Evolutionary conservation across 2,329 filamentous ascomycete species (phyloP), one percentile per base, ranked within the genome.

Genomic region (Ceratocystis ficicola): DNA sequence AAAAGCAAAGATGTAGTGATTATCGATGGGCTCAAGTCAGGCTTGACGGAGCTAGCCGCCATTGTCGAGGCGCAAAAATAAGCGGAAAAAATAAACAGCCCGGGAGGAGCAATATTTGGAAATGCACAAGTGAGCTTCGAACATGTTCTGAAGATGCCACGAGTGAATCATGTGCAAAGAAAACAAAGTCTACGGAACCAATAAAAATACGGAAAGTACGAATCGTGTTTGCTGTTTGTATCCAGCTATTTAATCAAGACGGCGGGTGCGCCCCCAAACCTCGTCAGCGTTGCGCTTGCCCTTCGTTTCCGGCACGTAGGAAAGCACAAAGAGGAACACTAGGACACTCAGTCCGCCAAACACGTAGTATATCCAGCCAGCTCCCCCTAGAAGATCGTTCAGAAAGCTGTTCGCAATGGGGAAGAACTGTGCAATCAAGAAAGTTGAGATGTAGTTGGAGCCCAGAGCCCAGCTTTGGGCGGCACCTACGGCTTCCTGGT

Each of bases 371-470:
- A 94, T 88, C 78, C 87, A 89, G 1, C 93, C 92, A 2, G 86
- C 82, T 0, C 86, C 88, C 0, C 89, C 84, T 10, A 86, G 74
- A 2, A 75, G 72, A 0, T 76, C 73, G 71, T 87, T 92, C 63
- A 96, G 76, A 2, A 82, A 83, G 55, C 84, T 83, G 72, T 95
- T 95, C 68, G 95, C 75, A 22, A 96, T 82, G 0, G 94, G 93
- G 78, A 99, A 96, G 76, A 96, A 95, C 71, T 96, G 91, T 0
- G 93, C 92, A 1, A 99, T 91, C 25, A 95, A 71, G 72, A 96
- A 97, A 0, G 93, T 97, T 0, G 91, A 88, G 30, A 90, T 80
- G 80, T 95, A 97, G 74, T 94, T 97, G 15, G 89, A 87, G 1
- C 85, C 90, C 28, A 97, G 76, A 0, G 87, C 89, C 83, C 91